Evolutionary conservation across 192 early-diverging fungal species (phyloP).

Genomic region (Mortierella claussenii): DNA sequence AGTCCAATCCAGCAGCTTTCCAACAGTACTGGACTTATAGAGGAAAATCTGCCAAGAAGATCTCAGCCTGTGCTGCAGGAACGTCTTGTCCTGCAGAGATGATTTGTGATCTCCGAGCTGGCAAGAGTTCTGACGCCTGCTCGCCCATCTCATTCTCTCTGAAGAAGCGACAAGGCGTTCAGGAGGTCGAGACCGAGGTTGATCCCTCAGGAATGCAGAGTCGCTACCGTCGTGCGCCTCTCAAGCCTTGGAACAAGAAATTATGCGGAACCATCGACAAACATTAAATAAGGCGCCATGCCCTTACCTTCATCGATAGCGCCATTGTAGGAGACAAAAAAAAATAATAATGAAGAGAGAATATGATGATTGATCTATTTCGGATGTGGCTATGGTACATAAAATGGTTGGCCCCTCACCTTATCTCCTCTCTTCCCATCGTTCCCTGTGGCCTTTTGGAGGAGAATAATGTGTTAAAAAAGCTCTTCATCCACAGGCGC

Average conservation of each 20-base stretch:
- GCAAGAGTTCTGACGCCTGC: conserved; percentile 24
- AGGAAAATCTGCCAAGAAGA: conserved; percentile 40
- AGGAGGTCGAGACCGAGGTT: too few species aligned
- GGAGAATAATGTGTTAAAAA: not conserved
- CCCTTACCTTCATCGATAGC: too few species aligned
- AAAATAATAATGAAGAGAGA: too few species aligned
- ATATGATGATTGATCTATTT: too few species aligned
- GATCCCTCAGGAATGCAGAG: conserved; percentile 10
- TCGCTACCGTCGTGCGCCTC: not conserved
- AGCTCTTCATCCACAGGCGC: conserved; percentile 49
- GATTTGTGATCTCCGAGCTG: conserved; percentile 21
- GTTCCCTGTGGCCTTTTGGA: not conserved
- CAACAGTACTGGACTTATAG: conserved; percentile 54
- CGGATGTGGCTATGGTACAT: too few species aligned
- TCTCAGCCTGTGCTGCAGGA: not conserved
- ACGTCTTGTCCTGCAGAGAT: conserved; percentile 9
- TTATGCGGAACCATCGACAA: conserved; percentile 16
- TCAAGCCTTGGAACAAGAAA: conserved; percentile 30
- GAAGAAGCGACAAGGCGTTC: not conserved
- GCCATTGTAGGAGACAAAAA: too few species aligned
- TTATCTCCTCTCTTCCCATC: too few species aligned
- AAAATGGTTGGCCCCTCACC: too few species aligned
- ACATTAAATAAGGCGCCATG: too few species aligned
- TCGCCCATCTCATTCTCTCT: not conserved
- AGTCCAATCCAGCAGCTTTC: conserved; percentile 37